Percentiles rank a stretch among this genome's conserved stretches.
These are phyloP conservation scores for Hansfordia pulvinata DNA, from an alignment of 2,329 filamentous ascomycete species.

Conservation along the genomic window DNA sequence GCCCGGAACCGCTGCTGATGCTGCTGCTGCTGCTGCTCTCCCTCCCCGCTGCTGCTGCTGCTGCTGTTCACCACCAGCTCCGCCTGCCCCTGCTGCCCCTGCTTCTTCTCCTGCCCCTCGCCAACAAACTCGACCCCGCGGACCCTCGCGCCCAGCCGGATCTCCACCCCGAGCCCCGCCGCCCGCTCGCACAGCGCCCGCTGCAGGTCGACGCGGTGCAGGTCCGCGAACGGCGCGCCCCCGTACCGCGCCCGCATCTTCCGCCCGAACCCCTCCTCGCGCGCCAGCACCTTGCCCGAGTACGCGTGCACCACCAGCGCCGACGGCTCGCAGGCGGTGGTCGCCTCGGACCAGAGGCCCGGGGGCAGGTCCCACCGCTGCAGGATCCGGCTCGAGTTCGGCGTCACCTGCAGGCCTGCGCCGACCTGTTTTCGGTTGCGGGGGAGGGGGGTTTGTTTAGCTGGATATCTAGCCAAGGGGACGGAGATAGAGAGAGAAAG, in stretches of 20 bases:
- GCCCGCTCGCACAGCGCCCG: slow-evolving; percentile 35
- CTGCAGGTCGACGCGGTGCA: slow-evolving; percentile 52
- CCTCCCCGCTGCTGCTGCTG: too few species aligned
- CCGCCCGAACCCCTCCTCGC: slow-evolving; percentile 34
- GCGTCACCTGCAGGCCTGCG: slow-evolving; percentile 38
- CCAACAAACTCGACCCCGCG: slow-evolving; percentile 32
- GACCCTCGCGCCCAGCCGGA: slow-evolving; percentile 34
- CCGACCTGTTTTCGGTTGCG: too few species aligned
- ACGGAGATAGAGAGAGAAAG: too few species aligned
- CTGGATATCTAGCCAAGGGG: too few species aligned
- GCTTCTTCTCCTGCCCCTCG: too few species aligned
- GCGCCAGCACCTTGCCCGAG: slow-evolving; percentile 31
- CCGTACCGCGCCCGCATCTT: slow-evolving; percentile 41
- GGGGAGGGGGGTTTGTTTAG: too few species aligned
- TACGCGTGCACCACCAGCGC: slow-evolving; percentile 38
- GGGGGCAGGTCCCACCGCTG: slow-evolving; percentile 34
- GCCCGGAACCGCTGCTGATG: too few species aligned
- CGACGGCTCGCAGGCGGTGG: slow-evolving; percentile 26
- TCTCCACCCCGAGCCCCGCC: slow-evolving; percentile 33
- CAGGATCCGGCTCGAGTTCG: slow-evolving; percentile 34
- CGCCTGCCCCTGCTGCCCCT: too few species aligned
- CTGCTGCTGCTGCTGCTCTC: too few species aligned
- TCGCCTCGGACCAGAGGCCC: slow-evolving; percentile 22
- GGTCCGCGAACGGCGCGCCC: slow-evolving; percentile 40
- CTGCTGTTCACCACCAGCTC: slow-evolving; percentile 39